Evolutionary conservation across 768 basidiomycete genomes (phyloP).

Genomic region (Holtermanniella nyarrowii): DNA sequence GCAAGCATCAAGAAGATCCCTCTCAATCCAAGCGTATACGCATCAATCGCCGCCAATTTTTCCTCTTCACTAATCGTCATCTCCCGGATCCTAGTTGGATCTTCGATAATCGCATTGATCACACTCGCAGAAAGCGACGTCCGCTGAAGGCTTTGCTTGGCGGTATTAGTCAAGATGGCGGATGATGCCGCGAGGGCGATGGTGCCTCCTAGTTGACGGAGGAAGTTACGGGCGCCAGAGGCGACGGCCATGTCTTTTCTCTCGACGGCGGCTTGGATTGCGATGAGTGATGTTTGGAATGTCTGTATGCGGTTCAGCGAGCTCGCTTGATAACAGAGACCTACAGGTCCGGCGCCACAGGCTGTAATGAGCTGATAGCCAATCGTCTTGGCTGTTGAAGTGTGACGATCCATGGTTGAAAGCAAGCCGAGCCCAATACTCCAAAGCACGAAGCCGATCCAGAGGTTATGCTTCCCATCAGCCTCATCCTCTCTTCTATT

Average conservation of each 20-base stretch:
- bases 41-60: neutral
- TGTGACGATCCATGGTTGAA: constrained; percentile 52
- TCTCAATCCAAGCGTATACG: neutral
- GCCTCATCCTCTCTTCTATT: neutral
- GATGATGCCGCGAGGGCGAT: constrained; percentile 55
- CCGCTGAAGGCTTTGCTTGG: constrained; percentile 3
- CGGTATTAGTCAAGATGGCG: constrained; percentile 48
- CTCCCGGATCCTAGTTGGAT: neutral
- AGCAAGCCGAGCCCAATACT: constrained; percentile 59
- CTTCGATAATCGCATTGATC: neutral
- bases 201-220: constrained; percentile 61
- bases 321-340: neutral
- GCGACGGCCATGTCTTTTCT: constrained; percentile 67
- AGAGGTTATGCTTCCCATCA: constrained; percentile 48
- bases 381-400: constrained; percentile 49
- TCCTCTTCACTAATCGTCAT: neutral
- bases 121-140: neutral
- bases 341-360: constrained; percentile 48
- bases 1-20: neutral
- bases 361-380: constrained; percentile 56
- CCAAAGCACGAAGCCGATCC: constrained; percentile 59
- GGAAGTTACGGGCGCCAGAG: constrained; percentile 49
- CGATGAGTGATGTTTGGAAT: constrained; percentile 35
- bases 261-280: constrained; percentile 62
- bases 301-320: constrained; percentile 36